Evolutionary conservation across 176 grass and related monocot genomes (phyloP).

Genomic region (Ensete ventricosum): DNA sequence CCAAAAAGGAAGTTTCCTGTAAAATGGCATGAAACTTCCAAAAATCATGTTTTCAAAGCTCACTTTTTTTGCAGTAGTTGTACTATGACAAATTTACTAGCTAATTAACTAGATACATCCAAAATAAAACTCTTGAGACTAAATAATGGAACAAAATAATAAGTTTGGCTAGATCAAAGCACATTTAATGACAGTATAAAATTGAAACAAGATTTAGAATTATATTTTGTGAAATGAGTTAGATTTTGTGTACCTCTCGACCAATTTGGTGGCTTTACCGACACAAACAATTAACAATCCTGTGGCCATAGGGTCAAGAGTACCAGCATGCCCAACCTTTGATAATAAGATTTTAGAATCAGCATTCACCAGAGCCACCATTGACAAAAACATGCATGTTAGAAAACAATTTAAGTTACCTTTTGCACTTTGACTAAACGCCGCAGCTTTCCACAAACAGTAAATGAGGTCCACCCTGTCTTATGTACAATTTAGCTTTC

Average conservation of each 20-base stretch:
- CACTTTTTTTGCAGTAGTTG: neutral
- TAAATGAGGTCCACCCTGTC: constrained; percentile 96
- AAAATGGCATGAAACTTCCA: neutral
- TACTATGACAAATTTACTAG: neutral
- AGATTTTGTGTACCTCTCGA: constrained; percentile 49
- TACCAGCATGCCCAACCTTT: constrained; percentile 90
- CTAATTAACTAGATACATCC: neutral
- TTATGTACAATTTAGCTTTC: constrained; percentile 18
- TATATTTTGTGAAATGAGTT: neutral
- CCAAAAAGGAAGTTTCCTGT: neutral
- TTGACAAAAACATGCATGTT: neutral
- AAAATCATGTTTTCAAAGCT: neutral
- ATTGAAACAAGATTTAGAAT: neutral
- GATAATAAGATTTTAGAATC: constrained; percentile 17
- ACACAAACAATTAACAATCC: constrained; percentile 92
- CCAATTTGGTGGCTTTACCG: constrained; percentile 95
- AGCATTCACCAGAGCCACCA: neutral
- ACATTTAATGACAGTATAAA: neutral
- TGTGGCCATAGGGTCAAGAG: constrained; percentile 92
- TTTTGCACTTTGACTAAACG: constrained; percentile 91
- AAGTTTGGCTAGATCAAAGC: neutral
- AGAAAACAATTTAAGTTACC: constrained; percentile 22
- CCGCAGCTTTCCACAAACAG: constrained; percentile 91
- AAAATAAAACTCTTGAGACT: neutral
- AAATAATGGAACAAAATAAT: neutral